Evolutionary conservation across 306 rosid species (phyloP), one percentile per base, ranked within the genome.

Genomic region (Casuarina glauca): DNA sequence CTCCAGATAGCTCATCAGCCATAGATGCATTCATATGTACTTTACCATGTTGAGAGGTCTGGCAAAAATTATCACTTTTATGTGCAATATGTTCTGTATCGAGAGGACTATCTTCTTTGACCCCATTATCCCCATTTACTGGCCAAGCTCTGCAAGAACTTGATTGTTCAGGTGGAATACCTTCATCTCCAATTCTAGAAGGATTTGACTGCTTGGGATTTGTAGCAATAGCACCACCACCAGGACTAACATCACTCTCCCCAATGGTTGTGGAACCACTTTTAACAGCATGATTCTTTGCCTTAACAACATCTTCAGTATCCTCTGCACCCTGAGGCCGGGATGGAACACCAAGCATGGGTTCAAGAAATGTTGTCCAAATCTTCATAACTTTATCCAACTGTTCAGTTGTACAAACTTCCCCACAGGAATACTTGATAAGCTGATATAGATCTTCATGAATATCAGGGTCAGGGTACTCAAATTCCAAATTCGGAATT

Each of bases 391-490:
- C 94, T 87, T 93, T 96, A 82, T 91, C 99, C 87, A 93, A 83
- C 46, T 91, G 97, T 79, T 96, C 99, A 0, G 97, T 86, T 12
- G 98, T 88, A 71, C 98, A 96, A 82, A 96, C 87, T 89, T 96
- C 99, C 79, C 94, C 97, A 84, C 98, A 93, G 6, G 99, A 96
- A 82, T 91, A 96, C 77, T 96, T 91, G 57, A 96, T 83, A 35
- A 96, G 98, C 86, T 93, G 98, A 83, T 96, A 96, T 76, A 96
- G 81, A 74, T 96, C 98, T 86, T 96, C 98, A 74, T 96, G 99
- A 78, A 96, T 89, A 75, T 84, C 98, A 16, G 85, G 85, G 84
- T 96, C 99, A 72, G 89, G 82, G 83, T 88, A 96, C 82, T 87
- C 89, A 78, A 87, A 96, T 80, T 96, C 97, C 91, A 96, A 79